Conservation (phyloP, 1,139 yeast species). For the Nematodospora anomalae region DNA sequence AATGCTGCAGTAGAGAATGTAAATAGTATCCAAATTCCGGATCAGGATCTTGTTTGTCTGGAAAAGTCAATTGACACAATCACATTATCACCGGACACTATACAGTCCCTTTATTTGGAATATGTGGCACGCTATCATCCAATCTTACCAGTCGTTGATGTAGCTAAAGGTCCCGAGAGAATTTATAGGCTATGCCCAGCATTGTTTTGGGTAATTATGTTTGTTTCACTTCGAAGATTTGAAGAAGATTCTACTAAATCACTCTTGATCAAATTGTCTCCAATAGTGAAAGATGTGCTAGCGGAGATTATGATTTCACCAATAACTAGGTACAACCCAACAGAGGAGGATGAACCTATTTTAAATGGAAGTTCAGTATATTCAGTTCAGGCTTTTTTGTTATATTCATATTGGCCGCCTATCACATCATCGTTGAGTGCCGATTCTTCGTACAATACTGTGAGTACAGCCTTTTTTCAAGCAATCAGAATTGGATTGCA, state of each 20-base stretch:
- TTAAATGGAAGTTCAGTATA: conserved; percentile 90
- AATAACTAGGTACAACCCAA: conserved; percentile 76
- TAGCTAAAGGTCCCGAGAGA: conserved; percentile 76
- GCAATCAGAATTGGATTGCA: conserved; percentile 91
- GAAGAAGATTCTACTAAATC: conserved; percentile 37
- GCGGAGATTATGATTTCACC: conserved; percentile 92
- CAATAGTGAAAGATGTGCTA: conserved; percentile 68
- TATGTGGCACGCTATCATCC: conserved; percentile 78
- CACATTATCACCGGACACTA: conserved; percentile 57
- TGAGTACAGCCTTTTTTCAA: conserved; percentile 87
- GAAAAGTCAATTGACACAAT: conserved; percentile 72
- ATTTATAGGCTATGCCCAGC: conserved; percentile 81
- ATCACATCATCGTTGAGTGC: conserved; percentile 91
- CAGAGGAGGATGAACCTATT: conserved; percentile 73
- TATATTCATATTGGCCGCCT: conserved; percentile 95
- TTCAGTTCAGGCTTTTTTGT: conserved; percentile 87
- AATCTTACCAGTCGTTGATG: conserved; percentile 83
- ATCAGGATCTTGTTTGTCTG: conserved; percentile 48
- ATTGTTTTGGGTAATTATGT: conserved; percentile 90
- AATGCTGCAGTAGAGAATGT: background rate
- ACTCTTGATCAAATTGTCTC: conserved; percentile 57
- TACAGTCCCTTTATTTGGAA: conserved; percentile 65
- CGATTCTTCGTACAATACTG: conserved; percentile 92
- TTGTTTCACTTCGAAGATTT: conserved; percentile 70
- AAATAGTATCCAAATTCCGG: conserved; percentile 28